Percentiles rank a stretch among this genome's conserved stretches.
These are phyloP conservation scores for Dryadomyces quercivorus DNA, from an alignment of 2,329 filamentous ascomycete species.

Conservation along the genomic window DNA sequence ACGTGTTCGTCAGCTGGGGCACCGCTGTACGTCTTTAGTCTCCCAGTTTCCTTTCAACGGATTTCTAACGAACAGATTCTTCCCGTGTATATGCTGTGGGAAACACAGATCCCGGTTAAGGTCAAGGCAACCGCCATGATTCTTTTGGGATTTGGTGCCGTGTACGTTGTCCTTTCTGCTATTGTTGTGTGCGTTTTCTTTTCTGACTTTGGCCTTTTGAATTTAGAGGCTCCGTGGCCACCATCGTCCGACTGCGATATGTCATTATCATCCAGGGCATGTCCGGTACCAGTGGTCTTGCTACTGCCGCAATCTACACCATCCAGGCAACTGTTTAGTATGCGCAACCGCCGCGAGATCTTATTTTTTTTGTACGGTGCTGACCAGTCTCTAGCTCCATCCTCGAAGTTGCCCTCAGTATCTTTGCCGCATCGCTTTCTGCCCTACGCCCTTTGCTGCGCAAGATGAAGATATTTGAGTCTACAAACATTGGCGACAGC, in stretches of 20 bases:
- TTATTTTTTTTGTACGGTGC: background rate
- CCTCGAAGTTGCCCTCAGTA: conserved; percentile 5
- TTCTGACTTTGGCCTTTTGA: background rate
- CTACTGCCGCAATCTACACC: background rate
- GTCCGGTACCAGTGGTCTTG: background rate
- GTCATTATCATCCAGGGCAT: background rate
- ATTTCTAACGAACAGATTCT: background rate
- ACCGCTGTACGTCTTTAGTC: background rate
- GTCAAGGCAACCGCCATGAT: conserved; percentile 1
- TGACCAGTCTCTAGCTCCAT: conserved; percentile 3
- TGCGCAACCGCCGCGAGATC: background rate
- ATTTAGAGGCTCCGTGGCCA: background rate
- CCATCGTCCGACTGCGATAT: background rate
- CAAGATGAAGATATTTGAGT: background rate
- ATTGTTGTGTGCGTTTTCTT: background rate
- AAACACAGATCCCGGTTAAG: conserved; percentile 3
- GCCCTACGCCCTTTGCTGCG: conserved; percentile 3
- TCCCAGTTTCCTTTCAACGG: background rate
- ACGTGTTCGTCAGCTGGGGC: conserved; percentile 3
- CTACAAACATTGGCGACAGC: no score
- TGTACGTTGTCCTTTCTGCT: background rate
- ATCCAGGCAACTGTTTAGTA: background rate
- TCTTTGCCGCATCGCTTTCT: conserved; percentile 3
- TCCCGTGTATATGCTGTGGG: background rate
- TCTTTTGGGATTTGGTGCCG: conserved; percentile 1